Evolutionary conservation across 148 eudicot species (phyloP), one percentile per base, ranked within the genome.

Genomic region (Rheum nobile): DNA sequence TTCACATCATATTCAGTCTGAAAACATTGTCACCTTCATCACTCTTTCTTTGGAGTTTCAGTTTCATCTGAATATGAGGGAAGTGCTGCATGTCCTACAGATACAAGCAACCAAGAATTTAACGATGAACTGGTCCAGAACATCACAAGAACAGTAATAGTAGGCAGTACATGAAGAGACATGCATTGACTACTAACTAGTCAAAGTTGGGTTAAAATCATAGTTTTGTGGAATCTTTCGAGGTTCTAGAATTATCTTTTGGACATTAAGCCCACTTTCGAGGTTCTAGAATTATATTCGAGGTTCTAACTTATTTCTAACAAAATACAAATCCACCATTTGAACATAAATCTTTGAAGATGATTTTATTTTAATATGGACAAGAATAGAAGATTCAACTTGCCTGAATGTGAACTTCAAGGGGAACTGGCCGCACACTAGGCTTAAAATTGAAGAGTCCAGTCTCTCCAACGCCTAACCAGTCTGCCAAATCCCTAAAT

Each of bases 341-440:
- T 9, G 1, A 54, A 24, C 16, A 59, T 10, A 12, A 12, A 59
- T 59, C 6, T 3, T 28, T 26, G 67, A 59, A 26, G 34, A 26
- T 4, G 10, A n/a, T n/a, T n/a, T n/a, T n/a, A 57, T 12, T 57
- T 57, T 12, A 12, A 59, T 59, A 12, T 24, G 67, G 28, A 12
- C 17, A 59, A 59, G 14, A 54, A 24, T 19, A n/a, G 11, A 9
- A 55, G 31, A 59, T 6, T 32, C 28, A 65, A 65, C 70, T 65
- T 34, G 39, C 70, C 97, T 95, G 98, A 80, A 95, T 95, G 80
- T 95, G 98, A 79, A 91, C 98, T 88, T 95, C 98, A 50, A 95
- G 93, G 8, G 98, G 97, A 72, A 95, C 98, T 72, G 98, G 98
- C 86, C 98, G 84, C 77, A 95, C 98, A 77, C 98, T 95, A 41